phyloP scores from a whole-genome alignment of 2,329 filamentous ascomycete genomes.

The Chaetomium sp. region DNA sequence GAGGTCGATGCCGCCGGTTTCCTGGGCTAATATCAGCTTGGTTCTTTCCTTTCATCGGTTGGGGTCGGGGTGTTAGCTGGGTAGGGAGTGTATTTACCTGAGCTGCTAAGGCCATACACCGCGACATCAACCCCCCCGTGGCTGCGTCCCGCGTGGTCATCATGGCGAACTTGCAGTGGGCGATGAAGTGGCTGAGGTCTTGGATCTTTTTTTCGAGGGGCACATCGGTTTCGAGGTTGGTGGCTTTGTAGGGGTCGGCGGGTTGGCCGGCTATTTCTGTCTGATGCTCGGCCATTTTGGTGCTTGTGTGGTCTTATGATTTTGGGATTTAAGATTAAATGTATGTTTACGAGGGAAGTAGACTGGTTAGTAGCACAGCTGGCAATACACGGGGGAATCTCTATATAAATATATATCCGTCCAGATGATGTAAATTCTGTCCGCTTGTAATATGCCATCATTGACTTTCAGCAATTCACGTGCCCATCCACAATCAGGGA shows the following conservation, averaged over 20 bases:
- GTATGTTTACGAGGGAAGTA: not conserved
- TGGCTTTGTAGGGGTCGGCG: constrained; percentile 69
- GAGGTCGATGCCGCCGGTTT: constrained; percentile 70
- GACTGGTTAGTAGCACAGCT: too few relatives aligned
- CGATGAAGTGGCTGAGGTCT: constrained; percentile 65
- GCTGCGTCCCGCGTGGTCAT: constrained; percentile 69
- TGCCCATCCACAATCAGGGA: too few relatives aligned
- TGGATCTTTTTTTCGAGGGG: constrained; percentile 68
- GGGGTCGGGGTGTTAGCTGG: not conserved
- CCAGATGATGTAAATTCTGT: too few relatives aligned
- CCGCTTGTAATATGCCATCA: too few relatives aligned
- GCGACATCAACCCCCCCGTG: constrained; percentile 63
- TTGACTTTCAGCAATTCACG: too few relatives aligned
- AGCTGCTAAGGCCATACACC: constrained; percentile 78
- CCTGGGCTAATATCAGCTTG: constrained; percentile 44
- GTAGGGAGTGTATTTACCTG: constrained; percentile 46
- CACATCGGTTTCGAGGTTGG: constrained; percentile 59
- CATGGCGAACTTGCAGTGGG: constrained; percentile 75
- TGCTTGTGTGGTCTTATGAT: not conserved
- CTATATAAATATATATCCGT: too few relatives aligned
- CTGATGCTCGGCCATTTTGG: constrained; percentile 30
- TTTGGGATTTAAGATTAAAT: not conserved
- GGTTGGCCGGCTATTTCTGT: constrained; percentile 58
- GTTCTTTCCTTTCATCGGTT: too few relatives aligned
- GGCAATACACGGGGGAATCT: too few relatives aligned